phyloP scores from a whole-genome alignment of 768 basidiomycete species.

The Galerina sulciceps region DNA sequence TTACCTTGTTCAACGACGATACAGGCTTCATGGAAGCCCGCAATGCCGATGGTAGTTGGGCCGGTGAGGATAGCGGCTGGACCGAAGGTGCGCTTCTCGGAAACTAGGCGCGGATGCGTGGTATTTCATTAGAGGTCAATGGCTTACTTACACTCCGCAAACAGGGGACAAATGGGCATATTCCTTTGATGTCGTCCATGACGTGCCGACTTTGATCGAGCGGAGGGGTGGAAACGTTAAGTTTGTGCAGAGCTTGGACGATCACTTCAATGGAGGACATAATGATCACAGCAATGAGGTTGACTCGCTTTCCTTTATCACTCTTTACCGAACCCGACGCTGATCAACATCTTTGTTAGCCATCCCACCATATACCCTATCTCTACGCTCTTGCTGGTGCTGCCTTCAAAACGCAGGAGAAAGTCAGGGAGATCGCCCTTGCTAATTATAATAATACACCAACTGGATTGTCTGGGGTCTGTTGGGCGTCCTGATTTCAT shows the following conservation, averaged over 20 bases:
- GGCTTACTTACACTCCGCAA: background rate
- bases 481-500: slow-evolving; percentile 19
- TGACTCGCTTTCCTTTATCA: slow-evolving; percentile 7
- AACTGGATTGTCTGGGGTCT: slow-evolving; percentile 73
- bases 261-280: slow-evolving; percentile 61
- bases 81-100: slow-evolving; percentile 63
- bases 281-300: slow-evolving; percentile 87
- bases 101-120: background rate
- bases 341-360: slow-evolving; percentile 39
- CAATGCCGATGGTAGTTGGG: slow-evolving; percentile 70
- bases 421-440: slow-evolving; percentile 68
- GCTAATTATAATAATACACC: slow-evolving; percentile 70
- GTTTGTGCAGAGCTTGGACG: slow-evolving; percentile 72
- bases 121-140: background rate
- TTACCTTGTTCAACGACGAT: slow-evolving; percentile 66
- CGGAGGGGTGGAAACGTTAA: slow-evolving; percentile 65
- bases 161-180: slow-evolving; percentile 65
- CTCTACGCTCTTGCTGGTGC: slow-evolving; percentile 76
- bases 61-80: slow-evolving; percentile 75
- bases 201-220: slow-evolving; percentile 63
- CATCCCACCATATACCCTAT: slow-evolving; percentile 87
- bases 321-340: background rate
- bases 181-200: slow-evolving; percentile 78
- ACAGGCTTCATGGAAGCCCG: slow-evolving; percentile 87
- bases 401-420: slow-evolving; percentile 70